phyloP scores from a whole-genome alignment of 139 green algal genomes.

The Eudorina sp. region DNA sequence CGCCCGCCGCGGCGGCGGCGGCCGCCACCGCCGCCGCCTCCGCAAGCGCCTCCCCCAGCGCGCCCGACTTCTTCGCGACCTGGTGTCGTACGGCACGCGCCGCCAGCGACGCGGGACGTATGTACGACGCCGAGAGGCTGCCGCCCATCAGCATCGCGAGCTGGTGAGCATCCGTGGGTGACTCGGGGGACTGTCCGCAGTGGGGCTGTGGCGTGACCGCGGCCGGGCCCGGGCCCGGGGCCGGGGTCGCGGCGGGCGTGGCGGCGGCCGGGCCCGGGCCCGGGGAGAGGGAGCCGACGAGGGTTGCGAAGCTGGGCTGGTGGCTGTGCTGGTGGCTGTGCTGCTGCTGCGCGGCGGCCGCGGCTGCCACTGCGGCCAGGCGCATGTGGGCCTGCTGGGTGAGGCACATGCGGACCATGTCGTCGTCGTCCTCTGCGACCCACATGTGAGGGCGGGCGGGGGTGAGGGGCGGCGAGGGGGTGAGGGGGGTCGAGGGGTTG shows the following conservation, averaged over 20 bases:
- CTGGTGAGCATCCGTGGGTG: conserved; percentile 21
- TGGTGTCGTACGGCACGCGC: conserved; percentile 35
- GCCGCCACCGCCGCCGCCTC: conserved; percentile 31
- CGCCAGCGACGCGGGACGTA: conserved; percentile 30
- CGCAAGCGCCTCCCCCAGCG: conserved; percentile 32
- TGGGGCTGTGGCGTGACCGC: too few species aligned
- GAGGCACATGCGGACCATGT: conserved; percentile 91
- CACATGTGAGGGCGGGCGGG: too few species aligned
- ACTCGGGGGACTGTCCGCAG: too few species aligned
- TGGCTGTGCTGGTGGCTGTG: conserved; percentile 13
- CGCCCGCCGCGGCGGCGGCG: not conserved
- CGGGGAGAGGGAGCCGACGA: not conserved
- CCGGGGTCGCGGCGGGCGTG: too few species aligned
- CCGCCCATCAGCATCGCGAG: conserved; percentile 35
- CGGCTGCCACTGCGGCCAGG: conserved; percentile 23
- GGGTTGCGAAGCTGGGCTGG: not conserved
- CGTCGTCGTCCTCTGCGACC: conserved; percentile 76
- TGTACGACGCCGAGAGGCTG: conserved; percentile 28
- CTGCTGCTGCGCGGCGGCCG: conserved; percentile 35
- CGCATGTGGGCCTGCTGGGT: conserved; percentile 51
- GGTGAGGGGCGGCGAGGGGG: too few species aligned
- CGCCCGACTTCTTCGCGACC: conserved; percentile 12
- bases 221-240: not conserved
- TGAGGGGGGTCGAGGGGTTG: too few species aligned
- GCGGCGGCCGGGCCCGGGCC: not conserved